phyloP scores from a whole-genome alignment of 2,329 filamentous ascomycete genomes.

The Alternaria solani region DNA sequence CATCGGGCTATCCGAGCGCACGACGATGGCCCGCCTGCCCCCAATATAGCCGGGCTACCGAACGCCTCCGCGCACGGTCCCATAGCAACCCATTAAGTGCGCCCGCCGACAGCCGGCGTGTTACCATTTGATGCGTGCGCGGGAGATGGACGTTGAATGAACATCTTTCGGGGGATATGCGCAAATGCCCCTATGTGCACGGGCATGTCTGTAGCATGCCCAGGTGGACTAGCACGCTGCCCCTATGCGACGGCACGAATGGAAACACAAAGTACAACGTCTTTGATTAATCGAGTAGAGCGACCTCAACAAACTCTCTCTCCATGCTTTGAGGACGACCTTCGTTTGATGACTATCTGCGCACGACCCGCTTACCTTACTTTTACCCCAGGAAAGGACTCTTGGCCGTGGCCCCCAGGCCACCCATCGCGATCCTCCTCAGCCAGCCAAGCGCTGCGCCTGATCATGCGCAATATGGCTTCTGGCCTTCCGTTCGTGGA shows the following conservation, averaged over 20 bases:
- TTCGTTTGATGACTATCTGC: not conserved
- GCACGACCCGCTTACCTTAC: slow-evolving; percentile 14
- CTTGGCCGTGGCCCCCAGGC: slow-evolving; percentile 4
- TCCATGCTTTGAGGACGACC: not conserved
- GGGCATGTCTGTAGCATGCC: not conserved
- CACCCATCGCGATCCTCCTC: not conserved
- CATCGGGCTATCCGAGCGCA: slow-evolving; percentile 13
- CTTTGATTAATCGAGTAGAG: not conserved
- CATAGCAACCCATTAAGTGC: slow-evolving; percentile 2
- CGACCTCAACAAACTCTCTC: not conserved
- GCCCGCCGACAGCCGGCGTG: slow-evolving; percentile 3
- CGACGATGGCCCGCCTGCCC: not conserved
- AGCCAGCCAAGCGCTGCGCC: slow-evolving; percentile 4
- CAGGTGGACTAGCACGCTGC: not conserved
- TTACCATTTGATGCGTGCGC: not conserved
- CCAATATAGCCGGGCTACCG: slow-evolving; percentile 1
- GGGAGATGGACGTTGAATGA: slow-evolving; percentile 2
- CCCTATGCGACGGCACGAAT: not conserved
- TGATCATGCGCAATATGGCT: slow-evolving; percentile 14
- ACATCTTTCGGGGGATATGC: not conserved
- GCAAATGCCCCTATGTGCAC: not conserved
- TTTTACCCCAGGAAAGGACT: slow-evolving; percentile 18
- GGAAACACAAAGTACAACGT: not conserved
- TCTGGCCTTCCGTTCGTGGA: slow-evolving; percentile 8
- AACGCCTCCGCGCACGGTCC: slow-evolving; percentile 6